phyloP scores from a whole-genome alignment of 805 yeast species.

The Wickerhamomyces silvicola region DNA sequence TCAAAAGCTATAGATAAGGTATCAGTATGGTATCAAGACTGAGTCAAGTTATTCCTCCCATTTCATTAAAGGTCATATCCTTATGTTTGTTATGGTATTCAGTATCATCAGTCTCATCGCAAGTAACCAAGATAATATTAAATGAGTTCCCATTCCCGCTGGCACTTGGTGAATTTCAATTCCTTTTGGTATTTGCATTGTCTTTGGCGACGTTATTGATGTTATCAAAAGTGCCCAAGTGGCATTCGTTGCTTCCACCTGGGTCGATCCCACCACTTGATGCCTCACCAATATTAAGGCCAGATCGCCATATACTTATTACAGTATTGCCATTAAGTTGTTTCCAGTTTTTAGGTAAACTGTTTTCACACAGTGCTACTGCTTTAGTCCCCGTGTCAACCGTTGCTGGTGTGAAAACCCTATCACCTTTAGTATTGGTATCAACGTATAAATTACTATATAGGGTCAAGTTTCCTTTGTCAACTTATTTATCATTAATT shows the following conservation, averaged over 20 bases:
- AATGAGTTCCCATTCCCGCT: slow-evolving; percentile 53
- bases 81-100: slow-evolving; percentile 55
- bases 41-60: slow-evolving; percentile 1
- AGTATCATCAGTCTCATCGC: slow-evolving; percentile 59
- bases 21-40: too few species aligned
- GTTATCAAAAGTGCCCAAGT: slow-evolving; percentile 25
- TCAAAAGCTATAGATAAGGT: too few species aligned
- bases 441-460: slow-evolving; percentile 46
- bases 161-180: slow-evolving; percentile 60
- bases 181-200: slow-evolving; percentile 41
- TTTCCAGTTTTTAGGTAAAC: slow-evolving; percentile 60
- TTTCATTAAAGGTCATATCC: not conserved
- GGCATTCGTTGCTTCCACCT: slow-evolving; percentile 38
- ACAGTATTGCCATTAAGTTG: slow-evolving; percentile 58
- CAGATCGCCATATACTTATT: slow-evolving; percentile 35
- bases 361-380: slow-evolving; percentile 57
- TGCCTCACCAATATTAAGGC: slow-evolving; percentile 22
- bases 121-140: slow-evolving; percentile 51
- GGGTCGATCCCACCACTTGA: slow-evolving; percentile 44
- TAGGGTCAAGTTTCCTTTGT: slow-evolving; percentile 40
- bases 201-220: slow-evolving; percentile 33
- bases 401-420: slow-evolving; percentile 62
- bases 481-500: slow-evolving; percentile 44
- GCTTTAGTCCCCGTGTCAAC: slow-evolving; percentile 62
- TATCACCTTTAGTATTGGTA: slow-evolving; percentile 58